phyloP scores from a whole-genome alignment of 1,284 basidiomycete genomes.

The Xanthoconium separans region DNA sequence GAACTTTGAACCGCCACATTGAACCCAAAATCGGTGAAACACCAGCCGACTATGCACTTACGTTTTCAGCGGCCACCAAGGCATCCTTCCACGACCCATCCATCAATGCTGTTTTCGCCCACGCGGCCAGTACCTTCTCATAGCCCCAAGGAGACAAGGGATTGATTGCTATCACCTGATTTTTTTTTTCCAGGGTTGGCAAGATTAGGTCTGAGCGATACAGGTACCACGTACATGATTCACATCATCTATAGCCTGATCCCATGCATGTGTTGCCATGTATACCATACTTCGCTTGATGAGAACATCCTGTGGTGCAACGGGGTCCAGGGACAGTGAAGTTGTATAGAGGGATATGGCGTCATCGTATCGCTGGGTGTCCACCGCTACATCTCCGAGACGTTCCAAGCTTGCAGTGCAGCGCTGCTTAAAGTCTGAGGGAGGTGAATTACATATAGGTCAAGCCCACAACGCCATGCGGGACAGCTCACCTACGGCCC shows the following conservation, averaged over 20 bases:
- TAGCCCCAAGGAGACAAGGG: background rate
- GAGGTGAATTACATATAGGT: too few species aligned
- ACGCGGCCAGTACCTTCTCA: too few species aligned
- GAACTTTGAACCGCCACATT: too few species aligned
- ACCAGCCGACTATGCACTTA: too few species aligned
- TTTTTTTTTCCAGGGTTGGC: too few species aligned
- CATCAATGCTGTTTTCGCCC: too few species aligned
- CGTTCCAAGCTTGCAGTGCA: background rate
- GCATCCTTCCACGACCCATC: too few species aligned
- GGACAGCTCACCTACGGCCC: background rate
- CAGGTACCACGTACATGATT: background rate
- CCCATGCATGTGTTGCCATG: background rate
- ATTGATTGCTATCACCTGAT: background rate
- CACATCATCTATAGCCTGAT: background rate
- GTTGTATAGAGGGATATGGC: background rate
- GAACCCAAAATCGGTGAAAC: too few species aligned
- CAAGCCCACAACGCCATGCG: background rate
- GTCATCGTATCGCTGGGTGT: background rate
- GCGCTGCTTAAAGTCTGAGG: background rate
- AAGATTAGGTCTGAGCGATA: background rate
- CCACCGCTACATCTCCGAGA: background rate
- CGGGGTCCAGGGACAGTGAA: background rate
- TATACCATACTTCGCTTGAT: background rate
- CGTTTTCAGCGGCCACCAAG: too few species aligned
- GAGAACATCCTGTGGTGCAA: background rate